Evolutionary conservation across 768 basidiomycete species (phyloP).

Genomic region (Lentinula boryana): DNA sequence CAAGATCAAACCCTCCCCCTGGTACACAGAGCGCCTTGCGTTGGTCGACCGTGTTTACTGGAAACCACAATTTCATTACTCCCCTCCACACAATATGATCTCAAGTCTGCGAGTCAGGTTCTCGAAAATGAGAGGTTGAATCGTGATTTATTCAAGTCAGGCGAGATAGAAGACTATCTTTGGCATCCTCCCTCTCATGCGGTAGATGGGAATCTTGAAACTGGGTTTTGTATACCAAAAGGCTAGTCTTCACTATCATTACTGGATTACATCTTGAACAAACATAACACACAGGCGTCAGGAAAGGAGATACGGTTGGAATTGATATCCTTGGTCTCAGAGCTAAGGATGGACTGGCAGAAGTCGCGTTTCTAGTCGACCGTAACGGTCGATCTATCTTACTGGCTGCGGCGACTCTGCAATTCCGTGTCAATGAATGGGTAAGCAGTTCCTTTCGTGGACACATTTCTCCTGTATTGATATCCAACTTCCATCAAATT

Average conservation of each 20-base stretch:
- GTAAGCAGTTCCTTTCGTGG: conserved; percentile 8
- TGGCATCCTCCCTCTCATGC: conserved; percentile 44
- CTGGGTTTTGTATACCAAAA: conserved; percentile 43
- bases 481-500: neutral
- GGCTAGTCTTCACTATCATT: conserved; percentile 29
- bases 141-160: conserved; percentile 24
- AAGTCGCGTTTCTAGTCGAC: conserved; percentile 24
- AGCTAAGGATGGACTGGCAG: conserved; percentile 3
- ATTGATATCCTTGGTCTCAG: conserved; percentile 16
- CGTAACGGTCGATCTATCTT: conserved; percentile 15
- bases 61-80: conserved; percentile 47
- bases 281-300: conserved; percentile 16
- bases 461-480: too few species aligned
- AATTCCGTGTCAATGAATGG: conserved; percentile 13
- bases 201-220: conserved; percentile 45
- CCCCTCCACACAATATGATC: conserved; percentile 18
- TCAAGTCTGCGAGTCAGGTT: conserved; percentile 28
- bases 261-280: neutral
- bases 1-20: conserved; percentile 8
- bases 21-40: conserved; percentile 32
- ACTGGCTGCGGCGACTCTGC: neutral
- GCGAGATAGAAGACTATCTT: conserved; percentile 31
- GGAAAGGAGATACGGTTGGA: conserved; percentile 22
- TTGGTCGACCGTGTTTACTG: conserved; percentile 39
- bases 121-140: conserved; percentile 35